Evolutionary conservation across 2,329 filamentous ascomycete species (phyloP), one percentile per base, ranked within the genome.

Genomic region (Colletotrichum navitas): DNA sequence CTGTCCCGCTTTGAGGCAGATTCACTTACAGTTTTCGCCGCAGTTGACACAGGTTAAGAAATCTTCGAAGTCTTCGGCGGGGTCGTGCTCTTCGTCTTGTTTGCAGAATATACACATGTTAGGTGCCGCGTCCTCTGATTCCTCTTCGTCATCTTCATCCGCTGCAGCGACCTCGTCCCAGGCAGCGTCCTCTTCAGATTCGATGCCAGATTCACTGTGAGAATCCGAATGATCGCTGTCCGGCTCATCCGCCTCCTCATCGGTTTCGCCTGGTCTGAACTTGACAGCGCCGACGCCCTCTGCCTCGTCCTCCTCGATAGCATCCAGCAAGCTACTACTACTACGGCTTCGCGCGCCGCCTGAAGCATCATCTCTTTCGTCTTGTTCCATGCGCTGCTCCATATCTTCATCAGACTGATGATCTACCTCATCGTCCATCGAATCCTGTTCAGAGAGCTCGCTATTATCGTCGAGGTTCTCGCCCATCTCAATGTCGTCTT

Each of bases 21-120:
- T 51, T 59, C 65, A 89, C 93, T 82, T 85, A 97, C 94, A 91
- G 81, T 94, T 93, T 79, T 95, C 93, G 75, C 91, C 91, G 81
- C 95, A 98, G 74, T 90, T 87, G 72, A 85, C 86, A 81, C 95
- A 98, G 63, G 91, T 85, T 72, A 98, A 85, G 79, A 92, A 94
- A 70, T 91, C 86, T 80, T 96, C 94, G 77, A 92, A 96, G 74
- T 95, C 93, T 75, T 93, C 92, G 74, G 89, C 91, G 1, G 93
- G 93, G 76, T 95, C 94, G 74, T 95, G 87, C 66, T 96, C 93
- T 82, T 97, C 94, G 74, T 93, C 91, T 79, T 94, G 88, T 68
- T 91, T 90, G 83, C 95, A 98, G 77, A 95, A 97, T 74, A 94
- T 92, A 82, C 81, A 85, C 64, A 78, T 75, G 56, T 82, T 83